These are phyloP conservation scores for Leccinum uliginosum DNA, from an alignment of 768 basidiomycete genomes.

Conservation along the genomic window DNA sequence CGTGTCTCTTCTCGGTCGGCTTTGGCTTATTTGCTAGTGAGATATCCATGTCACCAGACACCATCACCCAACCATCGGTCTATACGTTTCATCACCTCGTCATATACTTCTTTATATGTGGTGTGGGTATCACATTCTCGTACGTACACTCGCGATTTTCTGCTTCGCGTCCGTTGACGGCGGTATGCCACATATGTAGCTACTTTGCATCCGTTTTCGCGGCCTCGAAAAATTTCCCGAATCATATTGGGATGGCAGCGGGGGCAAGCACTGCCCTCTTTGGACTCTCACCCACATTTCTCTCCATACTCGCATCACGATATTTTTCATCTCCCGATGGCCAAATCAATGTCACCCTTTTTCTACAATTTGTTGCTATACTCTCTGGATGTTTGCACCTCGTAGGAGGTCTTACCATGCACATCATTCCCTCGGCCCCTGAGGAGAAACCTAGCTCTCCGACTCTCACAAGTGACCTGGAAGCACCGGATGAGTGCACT, in stretches of 20 bases:
- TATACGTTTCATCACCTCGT: slow-evolving; percentile 51
- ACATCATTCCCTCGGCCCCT: slow-evolving; percentile 12
- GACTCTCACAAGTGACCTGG: slow-evolving; percentile 8
- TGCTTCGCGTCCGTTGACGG: background rate
- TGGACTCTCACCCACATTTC: slow-evolving; percentile 75
- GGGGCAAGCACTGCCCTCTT: slow-evolving; percentile 70
- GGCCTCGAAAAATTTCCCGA: slow-evolving; percentile 66
- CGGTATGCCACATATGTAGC: slow-evolving; percentile 20
- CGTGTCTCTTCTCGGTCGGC: slow-evolving; percentile 52
- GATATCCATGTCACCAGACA: slow-evolving; percentile 43
- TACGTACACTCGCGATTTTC: slow-evolving; percentile 34
- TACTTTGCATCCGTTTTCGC: slow-evolving; percentile 76
- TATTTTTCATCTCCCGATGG: slow-evolving; percentile 50
- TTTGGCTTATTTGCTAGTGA: slow-evolving; percentile 62
- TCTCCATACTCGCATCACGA: slow-evolving; percentile 58
- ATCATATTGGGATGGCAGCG: slow-evolving; percentile 59
- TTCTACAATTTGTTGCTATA: slow-evolving; percentile 54
- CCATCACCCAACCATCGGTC: slow-evolving; percentile 33
- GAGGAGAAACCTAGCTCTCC: slow-evolving; percentile 1
- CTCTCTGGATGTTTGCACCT: slow-evolving; percentile 51
- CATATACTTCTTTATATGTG: slow-evolving; percentile 57
- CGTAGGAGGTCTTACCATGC: slow-evolving; percentile 47
- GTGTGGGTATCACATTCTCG: slow-evolving; percentile 71
- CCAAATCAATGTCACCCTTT: slow-evolving; percentile 46
- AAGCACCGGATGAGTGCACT: slow-evolving; percentile 26